Evolutionary conservation across 2,329 filamentous ascomycete genomes (phyloP).

Genomic region (Epichloe sylvatica): DNA sequence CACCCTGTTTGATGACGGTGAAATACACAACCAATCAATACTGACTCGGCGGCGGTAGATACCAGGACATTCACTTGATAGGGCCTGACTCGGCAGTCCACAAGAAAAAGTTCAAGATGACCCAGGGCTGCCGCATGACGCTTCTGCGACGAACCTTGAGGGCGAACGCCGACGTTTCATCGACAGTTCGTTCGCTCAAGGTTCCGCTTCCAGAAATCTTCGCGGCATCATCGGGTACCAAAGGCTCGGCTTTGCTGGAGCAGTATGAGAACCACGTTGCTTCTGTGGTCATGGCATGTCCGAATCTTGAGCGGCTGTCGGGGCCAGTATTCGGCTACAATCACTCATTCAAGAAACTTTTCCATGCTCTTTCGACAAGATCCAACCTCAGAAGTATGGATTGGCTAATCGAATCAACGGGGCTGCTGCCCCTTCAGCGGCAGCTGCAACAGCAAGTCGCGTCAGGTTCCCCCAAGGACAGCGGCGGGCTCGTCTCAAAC

Average conservation of each 20-base stretch:
- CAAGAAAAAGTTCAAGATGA: slow-evolving; percentile 43
- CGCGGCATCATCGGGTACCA: slow-evolving; percentile 13
- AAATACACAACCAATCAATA: not conserved
- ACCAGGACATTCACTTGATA: slow-evolving; percentile 44
- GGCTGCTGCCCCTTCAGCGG: not conserved
- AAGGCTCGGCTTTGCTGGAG: slow-evolving; percentile 23
- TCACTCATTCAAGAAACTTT: slow-evolving; percentile 41
- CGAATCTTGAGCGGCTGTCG: slow-evolving; percentile 45
- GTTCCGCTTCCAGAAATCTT: slow-evolving; percentile 32
- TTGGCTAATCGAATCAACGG: slow-evolving; percentile 38
- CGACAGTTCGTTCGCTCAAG: slow-evolving; percentile 42
- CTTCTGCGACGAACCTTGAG: slow-evolving; percentile 45
- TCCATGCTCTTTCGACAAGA: slow-evolving; percentile 46
- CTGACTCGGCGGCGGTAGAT: slow-evolving; percentile 20
- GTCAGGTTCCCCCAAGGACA: slow-evolving; percentile 11
- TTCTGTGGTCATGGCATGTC: slow-evolving; percentile 49
- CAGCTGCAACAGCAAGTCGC: slow-evolving; percentile 17
- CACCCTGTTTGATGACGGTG: not conserved
- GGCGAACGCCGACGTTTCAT: slow-evolving; percentile 36
- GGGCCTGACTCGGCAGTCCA: slow-evolving; percentile 41
- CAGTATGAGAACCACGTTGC: slow-evolving; percentile 45
- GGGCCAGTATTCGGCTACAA: slow-evolving; percentile 41
- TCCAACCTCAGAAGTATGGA: slow-evolving; percentile 41
- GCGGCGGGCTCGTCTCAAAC: slow-evolving; percentile 16
- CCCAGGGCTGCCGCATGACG: slow-evolving; percentile 37